phyloP scores from a whole-genome alignment of 2,329 filamentous ascomycete genomes.

The Bipolaris cookei region DNA sequence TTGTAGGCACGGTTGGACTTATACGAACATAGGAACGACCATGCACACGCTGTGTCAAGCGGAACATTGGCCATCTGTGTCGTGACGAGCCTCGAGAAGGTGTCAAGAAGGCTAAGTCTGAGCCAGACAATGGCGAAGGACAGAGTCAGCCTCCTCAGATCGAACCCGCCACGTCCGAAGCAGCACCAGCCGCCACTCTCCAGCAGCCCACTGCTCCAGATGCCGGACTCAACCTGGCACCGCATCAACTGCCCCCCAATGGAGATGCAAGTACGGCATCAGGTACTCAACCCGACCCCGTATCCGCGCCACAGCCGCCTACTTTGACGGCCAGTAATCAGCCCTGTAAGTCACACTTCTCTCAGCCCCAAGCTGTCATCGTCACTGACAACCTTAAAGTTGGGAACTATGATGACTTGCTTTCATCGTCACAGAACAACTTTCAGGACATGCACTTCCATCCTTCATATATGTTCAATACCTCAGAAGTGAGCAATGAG shows the following conservation, averaged over 20 bases:
- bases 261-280: constrained; percentile 58
- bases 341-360: constrained; percentile 69
- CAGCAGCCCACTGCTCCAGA: constrained; percentile 42
- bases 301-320: constrained; percentile 70
- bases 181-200: constrained; percentile 33
- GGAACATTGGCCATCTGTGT: constrained; percentile 97
- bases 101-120: constrained; percentile 77
- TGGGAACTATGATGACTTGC: constrained; percentile 82
- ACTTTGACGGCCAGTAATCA: constrained; percentile 69
- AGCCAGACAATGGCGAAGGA: constrained; percentile 47
- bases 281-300: constrained; percentile 73
- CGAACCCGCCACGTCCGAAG: constrained; percentile 41
- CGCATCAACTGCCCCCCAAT: constrained; percentile 43
- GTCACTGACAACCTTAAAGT: constrained; percentile 59
- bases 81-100: constrained; percentile 92
- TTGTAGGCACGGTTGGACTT: constrained; percentile 44
- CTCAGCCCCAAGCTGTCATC: constrained; percentile 27
- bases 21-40: constrained; percentile 75
- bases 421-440: constrained; percentile 74
- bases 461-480: constrained; percentile 91
- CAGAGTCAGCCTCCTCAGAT: constrained; percentile 41
- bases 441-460: constrained; percentile 96
- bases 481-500: constrained; percentile 94
- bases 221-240: constrained; percentile 49
- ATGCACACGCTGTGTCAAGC: constrained; percentile 96